phyloP scores from a whole-genome alignment of 2,329 filamentous ascomycete species.

The Coniochaeta ligniaria region DNA sequence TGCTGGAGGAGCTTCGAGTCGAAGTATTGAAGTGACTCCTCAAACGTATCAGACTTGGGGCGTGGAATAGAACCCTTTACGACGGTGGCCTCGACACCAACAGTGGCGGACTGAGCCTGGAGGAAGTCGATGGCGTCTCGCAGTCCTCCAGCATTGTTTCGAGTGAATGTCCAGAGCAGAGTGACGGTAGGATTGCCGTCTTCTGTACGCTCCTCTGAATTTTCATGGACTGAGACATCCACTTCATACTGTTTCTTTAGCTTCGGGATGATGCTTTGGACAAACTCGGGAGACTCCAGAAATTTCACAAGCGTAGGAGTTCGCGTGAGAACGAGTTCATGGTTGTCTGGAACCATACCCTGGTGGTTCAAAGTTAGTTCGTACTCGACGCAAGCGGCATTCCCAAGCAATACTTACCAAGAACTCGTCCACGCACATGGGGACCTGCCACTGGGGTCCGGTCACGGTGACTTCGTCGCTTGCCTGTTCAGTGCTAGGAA shows the following conservation, averaged over 20 bases:
- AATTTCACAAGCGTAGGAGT: slow-evolving; percentile 71
- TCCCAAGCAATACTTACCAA: slow-evolving; percentile 46
- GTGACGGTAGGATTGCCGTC: slow-evolving; percentile 51
- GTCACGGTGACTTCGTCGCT: slow-evolving; percentile 95
- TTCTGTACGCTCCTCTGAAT: slow-evolving; percentile 49
- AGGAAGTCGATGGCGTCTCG: slow-evolving; percentile 96
- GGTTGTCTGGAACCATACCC: slow-evolving; percentile 96
- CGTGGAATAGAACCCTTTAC: slow-evolving; percentile 93
- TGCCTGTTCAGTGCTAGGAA: slow-evolving; percentile 94
- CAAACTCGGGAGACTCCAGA: slow-evolving; percentile 74
- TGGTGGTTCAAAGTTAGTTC: slow-evolving; percentile 20
- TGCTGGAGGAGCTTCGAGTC: slow-evolving; percentile 95
- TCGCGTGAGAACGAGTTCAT: slow-evolving; percentile 80
- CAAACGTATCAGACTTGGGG: slow-evolving; percentile 98
- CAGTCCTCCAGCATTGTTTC: slow-evolving; percentile 92
- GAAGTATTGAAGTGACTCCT: slow-evolving; percentile 94
- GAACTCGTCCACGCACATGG: slow-evolving; percentile 92
- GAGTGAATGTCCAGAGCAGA: slow-evolving; percentile 77
- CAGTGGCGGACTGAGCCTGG: slow-evolving; percentile 75
- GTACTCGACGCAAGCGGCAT: neutral
- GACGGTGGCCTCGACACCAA: slow-evolving; percentile 79
- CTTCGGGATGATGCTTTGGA: slow-evolving; percentile 71
- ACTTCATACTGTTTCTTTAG: slow-evolving; percentile 90
- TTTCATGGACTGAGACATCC: slow-evolving; percentile 68
- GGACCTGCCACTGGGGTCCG: slow-evolving; percentile 96